phyloP scores from a whole-genome alignment of 2,329 filamentous ascomycete species.

The Neopestalotiopsis sp. region DNA sequence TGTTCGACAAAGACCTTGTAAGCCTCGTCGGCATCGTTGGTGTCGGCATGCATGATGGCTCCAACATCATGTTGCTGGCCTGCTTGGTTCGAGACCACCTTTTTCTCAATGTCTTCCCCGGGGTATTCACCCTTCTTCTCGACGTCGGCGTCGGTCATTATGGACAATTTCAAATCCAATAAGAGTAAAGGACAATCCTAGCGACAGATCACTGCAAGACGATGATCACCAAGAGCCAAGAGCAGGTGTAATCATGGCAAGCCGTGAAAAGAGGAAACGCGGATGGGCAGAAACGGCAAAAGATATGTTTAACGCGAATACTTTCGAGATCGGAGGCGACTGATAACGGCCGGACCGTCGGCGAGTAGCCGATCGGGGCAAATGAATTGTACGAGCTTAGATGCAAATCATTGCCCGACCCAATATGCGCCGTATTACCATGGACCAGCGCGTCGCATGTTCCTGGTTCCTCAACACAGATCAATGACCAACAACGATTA shows the following conservation, averaged over 20 bases:
- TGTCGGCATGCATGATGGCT: conserved; percentile 40
- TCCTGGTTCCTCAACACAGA: background rate
- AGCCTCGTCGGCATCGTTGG: conserved; percentile 48
- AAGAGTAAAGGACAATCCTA: background rate
- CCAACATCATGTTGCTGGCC: background rate
- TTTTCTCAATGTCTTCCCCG: conserved; percentile 7
- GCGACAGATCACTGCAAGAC: no score
- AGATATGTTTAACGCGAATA: background rate
- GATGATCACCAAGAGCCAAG: background rate
- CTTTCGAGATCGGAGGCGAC: background rate
- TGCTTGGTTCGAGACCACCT: background rate
- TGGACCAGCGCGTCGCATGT: background rate
- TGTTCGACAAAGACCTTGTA: conserved; percentile 43
- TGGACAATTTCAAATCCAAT: background rate
- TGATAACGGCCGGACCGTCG: background rate
- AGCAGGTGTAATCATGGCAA: background rate
- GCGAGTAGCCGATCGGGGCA: background rate
- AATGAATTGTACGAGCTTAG: background rate
- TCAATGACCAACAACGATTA: background rate
- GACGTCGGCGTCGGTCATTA: background rate
- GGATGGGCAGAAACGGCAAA: background rate
- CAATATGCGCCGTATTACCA: background rate
- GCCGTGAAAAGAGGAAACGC: background rate
- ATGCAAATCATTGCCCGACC: conserved; percentile 2
- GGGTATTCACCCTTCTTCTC: background rate